Evolutionary conservation across 106 monocot species (phyloP).

Genomic region (Dioscorea dumetorum): DNA sequence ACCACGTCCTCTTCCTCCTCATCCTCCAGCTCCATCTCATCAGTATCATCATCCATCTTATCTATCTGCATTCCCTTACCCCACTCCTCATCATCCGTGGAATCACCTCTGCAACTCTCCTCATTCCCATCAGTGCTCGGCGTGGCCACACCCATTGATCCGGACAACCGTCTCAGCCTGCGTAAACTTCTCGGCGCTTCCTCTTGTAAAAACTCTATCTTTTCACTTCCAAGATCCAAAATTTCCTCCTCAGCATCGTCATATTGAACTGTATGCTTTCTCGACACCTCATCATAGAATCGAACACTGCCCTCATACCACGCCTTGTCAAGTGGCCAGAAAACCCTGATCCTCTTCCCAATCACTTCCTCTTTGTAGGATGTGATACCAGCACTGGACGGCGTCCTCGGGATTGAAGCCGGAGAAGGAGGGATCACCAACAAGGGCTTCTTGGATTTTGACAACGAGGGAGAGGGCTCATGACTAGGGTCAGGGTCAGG

Average conservation of each 20-base stretch:
- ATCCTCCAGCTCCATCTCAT: slow-evolving; percentile 45
- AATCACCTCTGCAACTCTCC: slow-evolving; percentile 17
- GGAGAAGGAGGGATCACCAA: slow-evolving; percentile 23
- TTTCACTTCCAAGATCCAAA: slow-evolving; percentile 54
- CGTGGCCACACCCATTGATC: not conserved
- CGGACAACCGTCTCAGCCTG: slow-evolving; percentile 42
- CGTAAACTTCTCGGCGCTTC: slow-evolving; percentile 39
- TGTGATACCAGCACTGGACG: slow-evolving; percentile 8
- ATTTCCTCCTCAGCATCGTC: slow-evolving; percentile 76
- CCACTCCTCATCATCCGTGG: slow-evolving; percentile 53
- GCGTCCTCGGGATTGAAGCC: slow-evolving; percentile 9
- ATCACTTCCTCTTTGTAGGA: slow-evolving; percentile 26
- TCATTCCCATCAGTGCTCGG: not conserved
- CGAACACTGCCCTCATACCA: slow-evolving; percentile 71
- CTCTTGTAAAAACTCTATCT: slow-evolving; percentile 52
- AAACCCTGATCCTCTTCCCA: slow-evolving; percentile 60
- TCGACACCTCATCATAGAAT: slow-evolving; percentile 29
- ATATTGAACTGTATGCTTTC: slow-evolving; percentile 59
- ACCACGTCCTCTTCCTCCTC: slow-evolving; percentile 17
- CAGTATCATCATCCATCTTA: slow-evolving; percentile 19
- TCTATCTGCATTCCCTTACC: slow-evolving; percentile 21
- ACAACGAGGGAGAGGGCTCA: slow-evolving; percentile 18
- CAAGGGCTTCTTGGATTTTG: slow-evolving; percentile 25
- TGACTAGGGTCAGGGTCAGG: slow-evolving; percentile 6
- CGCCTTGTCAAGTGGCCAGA: slow-evolving; percentile 64